Conservation (phyloP, 108 stramenopile genomes). For the Nannochloropsis gaditana region DNA sequence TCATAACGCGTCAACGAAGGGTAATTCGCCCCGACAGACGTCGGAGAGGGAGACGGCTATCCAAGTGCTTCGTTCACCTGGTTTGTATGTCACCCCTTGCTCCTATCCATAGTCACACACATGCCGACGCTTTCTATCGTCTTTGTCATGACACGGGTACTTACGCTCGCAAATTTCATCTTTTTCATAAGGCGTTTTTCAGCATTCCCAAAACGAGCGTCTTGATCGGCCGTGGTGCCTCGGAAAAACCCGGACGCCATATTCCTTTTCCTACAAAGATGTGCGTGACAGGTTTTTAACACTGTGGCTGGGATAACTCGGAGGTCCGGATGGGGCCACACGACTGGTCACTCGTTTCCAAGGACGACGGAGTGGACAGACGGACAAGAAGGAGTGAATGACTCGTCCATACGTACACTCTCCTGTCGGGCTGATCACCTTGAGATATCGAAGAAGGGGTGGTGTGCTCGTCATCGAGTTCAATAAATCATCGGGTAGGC, state of each 20-base stretch:
- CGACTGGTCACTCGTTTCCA: too few relatives aligned
- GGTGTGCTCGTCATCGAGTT: too few relatives aligned
- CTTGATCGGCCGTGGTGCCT: slow-evolving; percentile 44
- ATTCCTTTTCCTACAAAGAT: background rate
- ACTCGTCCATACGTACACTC: too few relatives aligned
- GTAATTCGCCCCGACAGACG: background rate
- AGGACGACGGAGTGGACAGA: too few relatives aligned
- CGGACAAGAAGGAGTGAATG: too few relatives aligned
- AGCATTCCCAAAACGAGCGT: slow-evolving; percentile 48
- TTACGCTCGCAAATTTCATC: slow-evolving; percentile 40
- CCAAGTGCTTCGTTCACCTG: background rate
- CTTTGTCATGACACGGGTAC: background rate
- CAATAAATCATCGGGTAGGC: too few relatives aligned
- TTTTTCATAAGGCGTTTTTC: slow-evolving; percentile 50
- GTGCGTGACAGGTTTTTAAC: too few relatives aligned
- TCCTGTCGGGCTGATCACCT: too few relatives aligned
- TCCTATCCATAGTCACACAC: background rate
- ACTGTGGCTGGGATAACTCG: too few relatives aligned
- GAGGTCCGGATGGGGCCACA: too few relatives aligned
- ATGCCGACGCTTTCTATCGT: background rate
- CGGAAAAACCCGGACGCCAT: slow-evolving; percentile 42
- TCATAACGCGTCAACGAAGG: background rate
- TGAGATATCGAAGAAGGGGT: too few relatives aligned
- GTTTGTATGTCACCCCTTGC: background rate
- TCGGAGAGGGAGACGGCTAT: background rate